These are phyloP conservation scores for Passiflora organensis DNA, from an alignment of 345 rosid species.

Conservation along the genomic window DNA sequence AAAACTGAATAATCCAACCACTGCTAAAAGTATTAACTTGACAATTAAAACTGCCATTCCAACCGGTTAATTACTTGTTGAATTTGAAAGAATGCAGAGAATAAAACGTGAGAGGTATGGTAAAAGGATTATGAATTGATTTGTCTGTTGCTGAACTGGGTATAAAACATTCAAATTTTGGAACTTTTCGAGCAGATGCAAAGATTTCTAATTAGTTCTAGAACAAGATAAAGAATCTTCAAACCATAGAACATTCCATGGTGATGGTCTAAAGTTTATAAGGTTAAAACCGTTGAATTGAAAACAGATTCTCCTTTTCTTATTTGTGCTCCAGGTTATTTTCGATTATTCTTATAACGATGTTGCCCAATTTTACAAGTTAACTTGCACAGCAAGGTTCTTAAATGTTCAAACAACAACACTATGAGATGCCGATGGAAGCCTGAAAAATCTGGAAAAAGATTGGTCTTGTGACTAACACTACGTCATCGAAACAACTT, in stretches of 20 bases:
- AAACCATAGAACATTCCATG: neutral
- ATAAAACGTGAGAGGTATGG: constrained; percentile 3
- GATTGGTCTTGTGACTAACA: too few relatives aligned
- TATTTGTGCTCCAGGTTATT: too few relatives aligned
- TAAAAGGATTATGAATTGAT: neutral
- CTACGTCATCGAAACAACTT: too few relatives aligned
- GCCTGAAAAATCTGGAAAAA: too few relatives aligned
- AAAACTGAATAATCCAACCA: constrained; percentile 18
- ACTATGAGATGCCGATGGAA: too few relatives aligned
- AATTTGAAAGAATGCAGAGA: neutral
- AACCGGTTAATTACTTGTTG: neutral
- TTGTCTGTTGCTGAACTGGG: neutral
- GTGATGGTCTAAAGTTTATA: constrained; percentile 1
- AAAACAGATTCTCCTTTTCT: too few relatives aligned
- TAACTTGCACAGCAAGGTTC: too few relatives aligned
- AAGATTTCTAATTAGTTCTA: neutral
- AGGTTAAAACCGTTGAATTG: constrained; percentile 14
- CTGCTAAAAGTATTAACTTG: constrained; percentile 22
- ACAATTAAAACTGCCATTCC: constrained; percentile 25
- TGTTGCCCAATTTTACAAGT: too few relatives aligned
- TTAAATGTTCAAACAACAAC: too few relatives aligned
- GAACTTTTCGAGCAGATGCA: neutral
- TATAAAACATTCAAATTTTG: neutral
- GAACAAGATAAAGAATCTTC: neutral
- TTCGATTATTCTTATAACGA: too few relatives aligned